phyloP scores from a whole-genome alignment of 306 rosid genomes.

The Vigna reflexopilosa region DNA sequence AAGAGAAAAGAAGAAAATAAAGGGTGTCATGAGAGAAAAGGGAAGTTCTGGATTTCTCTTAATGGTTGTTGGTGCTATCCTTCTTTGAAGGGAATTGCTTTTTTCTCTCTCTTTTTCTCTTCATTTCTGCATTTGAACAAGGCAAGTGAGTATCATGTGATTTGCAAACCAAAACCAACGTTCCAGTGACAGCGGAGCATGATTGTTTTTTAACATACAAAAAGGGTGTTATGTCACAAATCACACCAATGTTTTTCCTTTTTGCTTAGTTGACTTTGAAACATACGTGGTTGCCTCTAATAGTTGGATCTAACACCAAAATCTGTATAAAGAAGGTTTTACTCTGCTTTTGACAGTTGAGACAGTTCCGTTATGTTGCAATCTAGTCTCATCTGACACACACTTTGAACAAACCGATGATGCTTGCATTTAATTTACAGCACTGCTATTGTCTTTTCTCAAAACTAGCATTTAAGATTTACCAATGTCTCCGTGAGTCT shows the following conservation, averaged over 20 bases:
- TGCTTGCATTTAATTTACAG: constrained; percentile 22
- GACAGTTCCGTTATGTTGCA: constrained; percentile 5
- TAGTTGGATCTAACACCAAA: neutral
- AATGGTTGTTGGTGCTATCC: constrained; percentile 11
- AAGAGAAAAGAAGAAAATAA: constrained; percentile 17
- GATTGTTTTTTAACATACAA: constrained; percentile 21
- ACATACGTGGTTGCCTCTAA: constrained; percentile 50
- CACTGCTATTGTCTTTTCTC: neutral
- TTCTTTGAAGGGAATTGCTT: constrained; percentile 30
- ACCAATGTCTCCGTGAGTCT: neutral
- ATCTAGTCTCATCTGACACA: neutral
- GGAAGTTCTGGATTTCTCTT: constrained; percentile 53
- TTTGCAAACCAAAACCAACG: constrained; percentile 66
- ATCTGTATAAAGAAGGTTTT: constrained; percentile 14
- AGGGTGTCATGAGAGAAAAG: constrained; percentile 38
- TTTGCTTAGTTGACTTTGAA: neutral
- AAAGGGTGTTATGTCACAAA: neutral
- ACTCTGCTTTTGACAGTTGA: constrained; percentile 45
- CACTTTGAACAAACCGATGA: neutral
- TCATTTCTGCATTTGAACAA: constrained; percentile 48
- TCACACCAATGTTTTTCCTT: neutral
- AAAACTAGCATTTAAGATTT: neutral
- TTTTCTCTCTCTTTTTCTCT: neutral
- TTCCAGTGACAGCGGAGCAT: constrained; percentile 62
- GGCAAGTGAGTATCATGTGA: constrained; percentile 60